Evolutionary conservation across 106 monocot species (phyloP), one percentile per base, ranked within the genome.

Genomic region (Dendrobium huoshanense): DNA sequence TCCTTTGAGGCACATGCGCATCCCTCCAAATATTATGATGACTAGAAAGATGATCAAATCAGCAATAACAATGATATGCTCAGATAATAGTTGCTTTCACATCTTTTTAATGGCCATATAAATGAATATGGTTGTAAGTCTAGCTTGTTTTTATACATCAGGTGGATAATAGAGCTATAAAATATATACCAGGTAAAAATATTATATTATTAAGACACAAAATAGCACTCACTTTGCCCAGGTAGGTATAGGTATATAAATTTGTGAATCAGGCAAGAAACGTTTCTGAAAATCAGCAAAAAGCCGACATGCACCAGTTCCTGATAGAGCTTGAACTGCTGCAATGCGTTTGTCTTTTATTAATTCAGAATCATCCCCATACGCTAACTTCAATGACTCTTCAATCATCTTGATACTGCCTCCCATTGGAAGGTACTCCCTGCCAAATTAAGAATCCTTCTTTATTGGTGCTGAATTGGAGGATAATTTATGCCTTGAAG

Each of bases 21-120:
- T 99, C 99, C 79, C 99, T 95, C 95, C 95, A 99, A 68, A 99
- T 95, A 55, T 99, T 99, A 85, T 99, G 99, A 83, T 99, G 99
- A 56, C 98, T 99, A 82, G 18, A 1, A 83, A 70, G 83, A 85
- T 9, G 7, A 77, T 77, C 24, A 56, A 3, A 24, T 67, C 76
- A 47, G 51, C 5, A 83, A 33, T 13, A 40, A 67, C 20, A 75
- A 56, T 5, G 37, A 48, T 78, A 61, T 24, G 13, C 65, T 42
- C 24, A 75, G 7, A 77, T 56, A 73, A 42, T 7, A 73, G 11
- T 73, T 25, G 18, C 41, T 73, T 73, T 42, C 15, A 17, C 19
- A 9, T 17, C 40, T 73, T 73, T 18, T 73, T 73, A 19, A 37
- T 41, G 7, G 18, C 41, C 13, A 75, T 47, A 48, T 9, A 75